Conservation (phyloP, 352 stramenopile species). For the Pythium grandisporangium region DNA sequence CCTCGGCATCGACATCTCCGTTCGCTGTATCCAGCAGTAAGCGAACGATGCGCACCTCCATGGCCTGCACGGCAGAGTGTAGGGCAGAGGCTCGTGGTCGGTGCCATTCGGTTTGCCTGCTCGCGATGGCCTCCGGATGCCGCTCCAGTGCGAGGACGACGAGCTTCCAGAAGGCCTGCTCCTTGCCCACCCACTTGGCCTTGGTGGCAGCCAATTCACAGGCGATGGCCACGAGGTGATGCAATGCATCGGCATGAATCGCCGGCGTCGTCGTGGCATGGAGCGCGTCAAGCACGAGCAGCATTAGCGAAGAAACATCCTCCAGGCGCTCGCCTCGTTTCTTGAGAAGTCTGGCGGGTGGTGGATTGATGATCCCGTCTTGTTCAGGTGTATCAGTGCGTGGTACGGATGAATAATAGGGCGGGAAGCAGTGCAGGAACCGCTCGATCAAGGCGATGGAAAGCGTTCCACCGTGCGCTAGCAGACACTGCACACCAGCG, state of each 20-base stretch:
- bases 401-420: no score
- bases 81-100: conserved; percentile 27
- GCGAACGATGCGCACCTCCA: conserved; percentile 21
- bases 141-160: conserved; percentile 20
- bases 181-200: conserved; percentile 15
- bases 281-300: conserved; percentile 26
- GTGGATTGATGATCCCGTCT: no score
- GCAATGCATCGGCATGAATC: no score
- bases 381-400: no score
- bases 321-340: no score
- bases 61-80: conserved; percentile 34
- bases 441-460: background rate
- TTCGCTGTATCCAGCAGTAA: conserved; percentile 25
- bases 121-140: conserved; percentile 18
- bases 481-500: conserved; percentile 1
- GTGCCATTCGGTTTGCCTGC: conserved; percentile 24
- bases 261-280: no score
- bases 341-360: no score
- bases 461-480: background rate
- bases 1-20: conserved; percentile 32
- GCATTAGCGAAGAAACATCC: no score
- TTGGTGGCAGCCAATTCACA: conserved; percentile 30
- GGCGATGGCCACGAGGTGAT: no score
- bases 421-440: background rate
- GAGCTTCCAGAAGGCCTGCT: conserved; percentile 35